Evolutionary conservation across 2,329 filamentous ascomycete species (phyloP).

Genomic region (Septoria petroselini): DNA sequence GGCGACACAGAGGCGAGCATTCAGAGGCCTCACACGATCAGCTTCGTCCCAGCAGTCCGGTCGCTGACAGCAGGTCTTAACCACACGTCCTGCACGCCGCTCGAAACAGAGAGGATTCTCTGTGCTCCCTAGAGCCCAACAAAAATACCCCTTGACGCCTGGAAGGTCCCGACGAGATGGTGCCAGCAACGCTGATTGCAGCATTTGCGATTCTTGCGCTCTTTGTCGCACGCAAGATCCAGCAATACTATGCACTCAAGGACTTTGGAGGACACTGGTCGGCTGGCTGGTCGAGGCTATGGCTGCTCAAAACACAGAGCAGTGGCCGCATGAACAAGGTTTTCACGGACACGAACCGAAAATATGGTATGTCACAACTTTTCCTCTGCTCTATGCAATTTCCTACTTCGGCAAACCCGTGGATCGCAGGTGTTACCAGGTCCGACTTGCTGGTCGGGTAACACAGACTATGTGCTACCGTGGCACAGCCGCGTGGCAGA

Average conservation of each 20-base stretch:
- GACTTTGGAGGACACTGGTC: constrained; percentile 42
- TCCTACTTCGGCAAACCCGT: constrained; percentile 3
- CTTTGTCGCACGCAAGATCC: constrained; percentile 31
- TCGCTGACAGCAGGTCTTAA: constrained; percentile 14
- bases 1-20: constrained; percentile 18
- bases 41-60: constrained; percentile 21
- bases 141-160: constrained; percentile 12
- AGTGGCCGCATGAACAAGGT: constrained; percentile 41
- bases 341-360: constrained; percentile 39
- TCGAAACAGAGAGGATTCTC: constrained; percentile 19
- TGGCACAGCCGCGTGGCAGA: neutral
- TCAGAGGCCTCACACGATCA: constrained; percentile 13
- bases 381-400: constrained; percentile 4
- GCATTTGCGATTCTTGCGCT: constrained; percentile 29
- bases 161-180: constrained; percentile 25
- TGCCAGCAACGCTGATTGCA: constrained; percentile 25
- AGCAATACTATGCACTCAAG: constrained; percentile 35
- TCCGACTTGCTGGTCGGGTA: constrained; percentile 17
- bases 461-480: constrained; percentile 9
- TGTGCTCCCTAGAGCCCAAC: constrained; percentile 2
- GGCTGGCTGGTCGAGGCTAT: constrained; percentile 40
- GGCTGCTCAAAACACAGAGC: constrained; percentile 39
- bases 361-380: constrained; percentile 35
- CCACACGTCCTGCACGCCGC: constrained; percentile 26
- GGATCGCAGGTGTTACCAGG: constrained; percentile 4